Evolutionary conservation across 139 green algal genomes (phyloP), one percentile per base, ranked within the genome.

Genomic region (Tetratostichococcus sp.): DNA sequence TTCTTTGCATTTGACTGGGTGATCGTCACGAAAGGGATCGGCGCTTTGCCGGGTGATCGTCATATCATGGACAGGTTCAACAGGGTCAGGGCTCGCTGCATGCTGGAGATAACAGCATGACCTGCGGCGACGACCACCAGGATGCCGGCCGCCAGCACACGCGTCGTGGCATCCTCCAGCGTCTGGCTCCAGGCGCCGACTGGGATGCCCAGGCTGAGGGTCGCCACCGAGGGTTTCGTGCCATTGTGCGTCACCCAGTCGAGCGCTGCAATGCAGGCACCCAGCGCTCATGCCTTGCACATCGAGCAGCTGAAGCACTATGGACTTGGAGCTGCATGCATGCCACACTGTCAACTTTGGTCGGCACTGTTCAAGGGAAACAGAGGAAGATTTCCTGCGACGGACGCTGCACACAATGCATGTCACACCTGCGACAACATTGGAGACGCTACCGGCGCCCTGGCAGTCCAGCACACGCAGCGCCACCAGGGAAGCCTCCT

Each of bases 401-500:
- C n/a, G n/a, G n/a, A n/a, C n/a, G n/a, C n/a, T n/a, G n/a, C n/a
- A n/a, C n/a, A n/a, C n/a, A n/a, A 30, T 66, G 31, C 6, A 58
- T 23, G 35, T 32, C 30, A 25, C 39, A 31, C 58, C 69, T 28
- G 71, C 72, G 35, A 82, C 66, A 16, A 78, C 73, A 39, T 75
- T 39, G 35, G 72, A 75, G 28, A 77, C 39, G 11, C 30, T 76
- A 28, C 83, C 79, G 34, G 75, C 70, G 23, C 84, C 84, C 25
- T 76, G 50, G 70, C 84, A 88, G 72, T 81, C 78, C 32, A 88
- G 75, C 30, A 88, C 84, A 0, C 75, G 67, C 31, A 88, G 65
- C 26, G 67, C 71, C 35, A 83, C 77, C 2, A 85, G 23, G 1
- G 79, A 72, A 6, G 80, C 80, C 39, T 77, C 75, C 74, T 88